Evolutionary conservation across 108 stramenopile species (phyloP).

Genomic region (Cyclostephanos invisitatus): DNA sequence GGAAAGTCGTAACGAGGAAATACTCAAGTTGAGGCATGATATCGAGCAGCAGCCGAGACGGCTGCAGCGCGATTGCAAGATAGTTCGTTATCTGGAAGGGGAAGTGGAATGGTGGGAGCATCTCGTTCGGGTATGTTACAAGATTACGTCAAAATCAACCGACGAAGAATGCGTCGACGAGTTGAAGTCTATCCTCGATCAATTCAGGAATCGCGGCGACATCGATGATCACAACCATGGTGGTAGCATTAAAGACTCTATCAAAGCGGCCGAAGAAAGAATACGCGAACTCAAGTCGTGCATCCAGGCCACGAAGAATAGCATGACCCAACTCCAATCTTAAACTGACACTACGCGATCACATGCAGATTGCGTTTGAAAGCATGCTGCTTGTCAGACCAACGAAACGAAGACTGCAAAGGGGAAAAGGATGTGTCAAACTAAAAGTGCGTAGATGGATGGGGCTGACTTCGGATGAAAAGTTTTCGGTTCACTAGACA

Average conservation of each 20-base stretch:
- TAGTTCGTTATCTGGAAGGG: constrained; percentile 9
- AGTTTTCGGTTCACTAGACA: background rate
- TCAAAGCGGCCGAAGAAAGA: background rate
- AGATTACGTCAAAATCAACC: background rate
- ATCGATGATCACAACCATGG: background rate
- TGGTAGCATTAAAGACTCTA: constrained; percentile 3
- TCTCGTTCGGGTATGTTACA: background rate
- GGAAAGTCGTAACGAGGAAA: constrained; percentile 45
- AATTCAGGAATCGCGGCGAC: constrained; percentile 8
- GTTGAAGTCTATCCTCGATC: constrained; percentile 6
- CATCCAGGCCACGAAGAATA: constrained; percentile 2
- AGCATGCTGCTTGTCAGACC: too few species aligned
- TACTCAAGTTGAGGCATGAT: constrained; percentile 20
- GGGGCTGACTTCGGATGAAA: background rate
- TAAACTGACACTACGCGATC: too few species aligned
- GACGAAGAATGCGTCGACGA: background rate
- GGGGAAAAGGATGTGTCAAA: too few species aligned
- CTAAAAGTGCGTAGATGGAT: too few species aligned
- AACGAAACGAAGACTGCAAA: too few species aligned
- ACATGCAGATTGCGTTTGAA: too few species aligned
- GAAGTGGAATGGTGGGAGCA: constrained; percentile 28
- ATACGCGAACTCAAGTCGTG: constrained; percentile 1
- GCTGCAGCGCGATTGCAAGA: background rate
- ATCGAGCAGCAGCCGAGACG: constrained; percentile 13
- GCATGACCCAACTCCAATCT: too few species aligned